These are phyloP conservation scores for Lepidium campestre DNA, from an alignment of 441 rosid species.

Conservation along the genomic window DNA sequence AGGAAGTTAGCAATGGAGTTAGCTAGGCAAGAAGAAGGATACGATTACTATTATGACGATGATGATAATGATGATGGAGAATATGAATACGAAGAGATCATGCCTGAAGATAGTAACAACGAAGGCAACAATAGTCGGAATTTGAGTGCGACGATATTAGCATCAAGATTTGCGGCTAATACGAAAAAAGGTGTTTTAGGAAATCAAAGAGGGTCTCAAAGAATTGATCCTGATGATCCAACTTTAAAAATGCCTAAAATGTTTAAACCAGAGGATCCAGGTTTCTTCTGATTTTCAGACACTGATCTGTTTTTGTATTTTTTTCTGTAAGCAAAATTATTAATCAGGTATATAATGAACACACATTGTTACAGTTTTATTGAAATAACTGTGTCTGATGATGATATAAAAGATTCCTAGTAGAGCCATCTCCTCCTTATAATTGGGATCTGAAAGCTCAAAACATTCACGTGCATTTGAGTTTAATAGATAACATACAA, in stretches of 20 bases:
- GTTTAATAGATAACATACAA: not conserved
- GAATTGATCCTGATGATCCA: conserved; percentile 40
- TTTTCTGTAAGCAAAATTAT: not conserved
- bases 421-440: too few relatives aligned
- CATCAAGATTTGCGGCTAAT: conserved; percentile 63
- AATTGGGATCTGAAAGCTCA: not conserved
- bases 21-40: conserved; percentile 50
- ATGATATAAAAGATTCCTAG: not conserved
- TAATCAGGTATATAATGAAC: not conserved
- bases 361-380: not conserved
- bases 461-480: not conserved
- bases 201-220: conserved; percentile 26
- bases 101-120: conserved; percentile 7
- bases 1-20: conserved; percentile 61
- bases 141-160: conserved; percentile 50
- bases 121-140: conserved; percentile 26
- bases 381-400: not conserved
- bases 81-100: conserved; percentile 6
- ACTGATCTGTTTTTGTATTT: not conserved
- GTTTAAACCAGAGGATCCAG: conserved; percentile 74
- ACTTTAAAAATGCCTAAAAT: conserved; percentile 79
- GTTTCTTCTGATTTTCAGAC: conserved; percentile 37
- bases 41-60: conserved; percentile 16
- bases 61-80: conserved; percentile 7
- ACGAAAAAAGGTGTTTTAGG: conserved; percentile 40